Base-by-base conservation (phyloP, 2,329 filamentous ascomycete species). In the Stagonosporopsis rhizophila region DNA sequence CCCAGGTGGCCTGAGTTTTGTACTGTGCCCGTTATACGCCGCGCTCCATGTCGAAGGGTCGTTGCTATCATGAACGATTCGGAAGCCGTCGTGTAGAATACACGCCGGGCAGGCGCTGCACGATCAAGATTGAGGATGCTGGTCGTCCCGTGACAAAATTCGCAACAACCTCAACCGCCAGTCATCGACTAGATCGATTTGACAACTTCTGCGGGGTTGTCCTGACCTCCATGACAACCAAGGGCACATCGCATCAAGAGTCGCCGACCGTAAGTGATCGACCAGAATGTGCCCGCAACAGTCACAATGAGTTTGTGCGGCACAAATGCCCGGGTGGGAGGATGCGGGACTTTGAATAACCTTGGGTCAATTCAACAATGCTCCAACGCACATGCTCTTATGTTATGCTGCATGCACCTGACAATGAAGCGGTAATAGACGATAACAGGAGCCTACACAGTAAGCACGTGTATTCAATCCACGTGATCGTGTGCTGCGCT, bases 1-100 rank as follows among this genome's bases (percentile, higher is more conserved):
- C 41, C 48, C 56, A 60, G 60, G 59, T 54, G 51, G 60, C 62
- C 54, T 49, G 25, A 52, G 44, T 19, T 28, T 47, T 20, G 30
- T 19, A 20, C 11, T 44, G 15, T 42, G 15, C 20, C 20, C 41
- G 37, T 28, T 41, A 54, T 28, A 27, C 27, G 39, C 19, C 27
- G 23, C 47, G 47, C 30, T 30, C 11, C 27, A 20, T 14, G 25
- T 17, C 20, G 40, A 41, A 4, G 17, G n/a, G 22, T 48, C 20
- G 20, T 44, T 47, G 39, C 37, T n/a, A 52, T 52, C 47, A 48
- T 52, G 23, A 6, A 44, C 27, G 15, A 34, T 15, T 14, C 25
- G 44, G 49, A 52, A 39, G 32, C 22, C 20, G 32, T 40, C 38
- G 28, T 44, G 32, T 38, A 38, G 19, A 47, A 44, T 46, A 41